Conservation (phyloP, 305 asterid species). For the Ilex paraguariensis region DNA sequence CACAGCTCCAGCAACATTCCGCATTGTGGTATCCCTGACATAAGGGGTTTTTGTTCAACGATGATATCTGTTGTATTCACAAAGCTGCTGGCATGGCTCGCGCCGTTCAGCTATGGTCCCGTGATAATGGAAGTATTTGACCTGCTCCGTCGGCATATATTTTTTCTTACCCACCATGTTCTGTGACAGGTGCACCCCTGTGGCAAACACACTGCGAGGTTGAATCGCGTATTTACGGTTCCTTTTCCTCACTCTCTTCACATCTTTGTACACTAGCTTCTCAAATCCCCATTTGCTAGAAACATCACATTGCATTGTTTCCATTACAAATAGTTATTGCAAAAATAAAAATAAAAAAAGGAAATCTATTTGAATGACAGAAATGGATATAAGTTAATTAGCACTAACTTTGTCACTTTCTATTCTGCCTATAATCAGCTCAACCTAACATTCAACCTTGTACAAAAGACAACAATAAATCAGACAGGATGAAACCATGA, state of each 20-base stretch:
- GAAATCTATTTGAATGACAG: too few relatives aligned
- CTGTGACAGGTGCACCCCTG: slow-evolving; percentile 88
- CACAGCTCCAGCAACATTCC: slow-evolving; percentile 52
- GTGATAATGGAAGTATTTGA: slow-evolving; percentile 75
- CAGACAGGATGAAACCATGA: too few relatives aligned
- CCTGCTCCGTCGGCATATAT: slow-evolving; percentile 57
- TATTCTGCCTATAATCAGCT: too few relatives aligned
- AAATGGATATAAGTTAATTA: too few relatives aligned
- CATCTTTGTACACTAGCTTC: slow-evolving; percentile 77
- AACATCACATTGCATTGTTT: neutral
- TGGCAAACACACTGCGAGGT: slow-evolving; percentile 66
- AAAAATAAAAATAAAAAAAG: too few relatives aligned
- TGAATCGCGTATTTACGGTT: slow-evolving; percentile 83
- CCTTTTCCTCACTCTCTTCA: slow-evolving; percentile 50
- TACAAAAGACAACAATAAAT: too few relatives aligned
- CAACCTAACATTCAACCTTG: too few relatives aligned
- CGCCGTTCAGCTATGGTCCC: slow-evolving; percentile 63
- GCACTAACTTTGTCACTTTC: neutral
- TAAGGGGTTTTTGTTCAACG: slow-evolving; percentile 50
- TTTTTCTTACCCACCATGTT: slow-evolving; percentile 56
- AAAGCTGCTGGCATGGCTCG: slow-evolving; percentile 57
- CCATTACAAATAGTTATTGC: too few relatives aligned
- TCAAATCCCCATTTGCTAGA: slow-evolving; percentile 88
- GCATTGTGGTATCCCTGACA: slow-evolving; percentile 50
- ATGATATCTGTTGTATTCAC: slow-evolving; percentile 37